These are phyloP conservation scores for Erodium chrysanthum DNA, from an alignment of 441 rosid genomes.

Conservation along the genomic window DNA sequence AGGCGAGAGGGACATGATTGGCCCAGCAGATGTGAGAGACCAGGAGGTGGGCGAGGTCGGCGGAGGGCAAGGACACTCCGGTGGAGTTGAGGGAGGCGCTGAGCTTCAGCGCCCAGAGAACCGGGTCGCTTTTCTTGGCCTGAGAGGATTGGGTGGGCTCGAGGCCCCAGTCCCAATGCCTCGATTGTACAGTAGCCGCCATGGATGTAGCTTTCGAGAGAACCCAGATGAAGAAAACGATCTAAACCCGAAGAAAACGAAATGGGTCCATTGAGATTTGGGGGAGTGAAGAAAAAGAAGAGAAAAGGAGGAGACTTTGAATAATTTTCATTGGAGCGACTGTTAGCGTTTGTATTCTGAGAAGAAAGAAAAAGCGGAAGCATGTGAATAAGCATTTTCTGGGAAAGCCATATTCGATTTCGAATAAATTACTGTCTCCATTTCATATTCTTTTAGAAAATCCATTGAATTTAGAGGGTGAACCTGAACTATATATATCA, in stretches of 20 bases:
- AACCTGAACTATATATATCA: too few relatives aligned
- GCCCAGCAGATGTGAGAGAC: constrained; percentile 83
- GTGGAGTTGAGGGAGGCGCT: constrained; percentile 45
- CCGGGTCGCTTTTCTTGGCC: constrained; percentile 56
- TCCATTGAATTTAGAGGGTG: too few relatives aligned
- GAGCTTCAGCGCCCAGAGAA: constrained; percentile 67
- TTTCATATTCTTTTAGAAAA: too few relatives aligned
- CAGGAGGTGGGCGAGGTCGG: constrained; percentile 59
- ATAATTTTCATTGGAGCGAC: neutral
- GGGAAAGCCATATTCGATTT: neutral
- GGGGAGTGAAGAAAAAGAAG: neutral
- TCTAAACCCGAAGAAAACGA: neutral
- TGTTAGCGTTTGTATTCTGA: neutral
- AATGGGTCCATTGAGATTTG: constrained; percentile 1
- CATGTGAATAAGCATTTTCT: neutral
- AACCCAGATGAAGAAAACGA: neutral
- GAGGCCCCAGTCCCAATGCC: constrained; percentile 55
- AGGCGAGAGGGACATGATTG: constrained; percentile 67
- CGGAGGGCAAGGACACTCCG: constrained; percentile 56
- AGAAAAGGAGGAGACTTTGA: neutral
- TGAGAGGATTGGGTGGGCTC: constrained; percentile 56
- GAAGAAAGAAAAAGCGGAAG: neutral
- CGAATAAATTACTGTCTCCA: neutral
- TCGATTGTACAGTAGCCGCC: constrained; percentile 30
- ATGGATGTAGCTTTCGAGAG: constrained; percentile 13